These are phyloP conservation scores for Pistacia atlantica DNA, from an alignment of 345 rosid species.

Conservation along the genomic window DNA sequence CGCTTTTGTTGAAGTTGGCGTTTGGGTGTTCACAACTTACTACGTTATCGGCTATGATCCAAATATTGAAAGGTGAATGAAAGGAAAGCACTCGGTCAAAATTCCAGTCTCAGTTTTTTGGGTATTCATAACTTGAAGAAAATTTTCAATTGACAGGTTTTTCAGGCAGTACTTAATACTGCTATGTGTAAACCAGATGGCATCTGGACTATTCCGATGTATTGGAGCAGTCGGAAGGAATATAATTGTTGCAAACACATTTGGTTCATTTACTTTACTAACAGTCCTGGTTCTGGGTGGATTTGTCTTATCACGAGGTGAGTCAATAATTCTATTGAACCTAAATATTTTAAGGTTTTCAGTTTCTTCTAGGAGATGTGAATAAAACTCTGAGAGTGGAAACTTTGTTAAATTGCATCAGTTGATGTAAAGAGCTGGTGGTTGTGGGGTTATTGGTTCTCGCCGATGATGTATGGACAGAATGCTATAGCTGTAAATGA, in stretches of 20 bases:
- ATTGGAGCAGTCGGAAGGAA: slow-evolving; percentile 62
- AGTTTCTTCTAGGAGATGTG: neutral
- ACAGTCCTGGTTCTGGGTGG: slow-evolving; percentile 58
- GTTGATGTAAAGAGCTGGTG: slow-evolving; percentile 61
- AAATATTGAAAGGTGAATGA: slow-evolving; percentile 41
- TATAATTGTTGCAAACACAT: slow-evolving; percentile 60
- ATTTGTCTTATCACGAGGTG: slow-evolving; percentile 60
- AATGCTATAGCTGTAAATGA: slow-evolving; percentile 65
- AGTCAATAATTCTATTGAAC: neutral
- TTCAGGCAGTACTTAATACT: slow-evolving; percentile 55
- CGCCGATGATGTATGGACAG: slow-evolving; percentile 70
- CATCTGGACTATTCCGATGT: slow-evolving; percentile 56
- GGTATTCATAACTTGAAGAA: slow-evolving; percentile 11
- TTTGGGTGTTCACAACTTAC: slow-evolving; percentile 64
- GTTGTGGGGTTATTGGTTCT: slow-evolving; percentile 75
- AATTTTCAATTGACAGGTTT: slow-evolving; percentile 43
- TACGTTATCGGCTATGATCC: slow-evolving; percentile 62
- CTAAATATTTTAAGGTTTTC: neutral
- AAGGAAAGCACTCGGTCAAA: neutral
- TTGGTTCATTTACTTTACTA: slow-evolving; percentile 54
- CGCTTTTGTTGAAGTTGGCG: slow-evolving; percentile 52
- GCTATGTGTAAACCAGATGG: slow-evolving; percentile 52
- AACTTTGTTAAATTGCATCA: slow-evolving; percentile 21
- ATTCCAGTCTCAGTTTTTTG: neutral
- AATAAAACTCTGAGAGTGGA: slow-evolving; percentile 20